Conservation (phyloP, 257 asterid genomes). For the Hygrophila difformis region DNA sequence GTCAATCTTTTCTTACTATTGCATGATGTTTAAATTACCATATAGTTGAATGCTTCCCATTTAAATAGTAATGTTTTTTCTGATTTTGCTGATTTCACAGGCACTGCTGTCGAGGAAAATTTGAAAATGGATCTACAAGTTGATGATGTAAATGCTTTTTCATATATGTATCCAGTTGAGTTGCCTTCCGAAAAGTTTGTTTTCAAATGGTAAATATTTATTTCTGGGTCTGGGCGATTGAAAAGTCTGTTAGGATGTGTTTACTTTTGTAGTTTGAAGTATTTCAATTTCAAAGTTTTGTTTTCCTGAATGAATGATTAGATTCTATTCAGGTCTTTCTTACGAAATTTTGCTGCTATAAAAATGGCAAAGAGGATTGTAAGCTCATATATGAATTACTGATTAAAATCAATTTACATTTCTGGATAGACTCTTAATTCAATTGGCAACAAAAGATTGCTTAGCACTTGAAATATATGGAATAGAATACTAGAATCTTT, state of each 20-base stretch:
- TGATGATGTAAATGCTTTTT: constrained; percentile 83
- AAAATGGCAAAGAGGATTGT: background rate
- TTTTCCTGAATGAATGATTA: background rate
- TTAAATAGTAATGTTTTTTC: background rate
- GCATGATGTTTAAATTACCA: too few relatives aligned
- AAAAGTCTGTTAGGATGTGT: background rate
- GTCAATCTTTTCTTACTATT: too few relatives aligned
- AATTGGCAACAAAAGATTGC: too few relatives aligned
- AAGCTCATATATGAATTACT: background rate
- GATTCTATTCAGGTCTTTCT: background rate
- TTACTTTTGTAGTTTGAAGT: background rate
- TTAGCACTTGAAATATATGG: too few relatives aligned
- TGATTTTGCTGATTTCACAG: constrained; percentile 25
- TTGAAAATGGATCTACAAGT: constrained; percentile 45
- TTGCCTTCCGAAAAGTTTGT: constrained; percentile 51
- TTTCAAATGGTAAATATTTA: constrained; percentile 71
- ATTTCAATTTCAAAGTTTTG: too few relatives aligned
- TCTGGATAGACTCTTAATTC: too few relatives aligned
- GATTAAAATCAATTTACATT: too few relatives aligned
- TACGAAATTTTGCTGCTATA: background rate
- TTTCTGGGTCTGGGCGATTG: background rate
- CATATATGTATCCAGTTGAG: constrained; percentile 63
- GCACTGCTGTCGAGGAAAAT: constrained; percentile 52
- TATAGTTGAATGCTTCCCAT: too few relatives aligned
- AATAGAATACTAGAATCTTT: too few relatives aligned